Base-by-base conservation (phyloP, 2,329 filamentous ascomycete species). In the Hymenoscyphus fructigenus region DNA sequence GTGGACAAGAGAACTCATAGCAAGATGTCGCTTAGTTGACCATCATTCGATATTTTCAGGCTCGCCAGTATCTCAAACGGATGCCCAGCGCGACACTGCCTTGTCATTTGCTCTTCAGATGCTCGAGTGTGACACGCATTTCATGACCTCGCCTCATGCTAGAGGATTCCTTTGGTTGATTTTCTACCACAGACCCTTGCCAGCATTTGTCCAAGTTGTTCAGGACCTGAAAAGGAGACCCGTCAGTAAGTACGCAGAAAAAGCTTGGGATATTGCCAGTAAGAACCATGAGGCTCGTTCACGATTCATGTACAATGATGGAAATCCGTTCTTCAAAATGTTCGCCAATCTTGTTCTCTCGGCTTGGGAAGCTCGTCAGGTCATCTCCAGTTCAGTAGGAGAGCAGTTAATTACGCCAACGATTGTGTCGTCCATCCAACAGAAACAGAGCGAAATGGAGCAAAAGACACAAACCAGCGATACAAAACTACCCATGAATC, bases 61-160 rank as follows among this genome's bases (percentile, higher is more conserved):
- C 60, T 66, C 58, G 58, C 61, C 67, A n/a, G 36, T 65, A 63
- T 59, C 50, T 57, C 72, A 71, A 61, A 70, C 72, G 15, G 72
- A 74, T 1, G 65, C 66, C 9, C 69, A 71, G 65, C 65, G 69
- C 75, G 62, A 75, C 74, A 23, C 68, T 68, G 58, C 78, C 73
- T 63, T 78, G 75, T 68, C 65, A 2, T n/a, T 70, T 60, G 70
- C 71, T 6, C 59, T 73, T 28, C 56, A 38, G 12, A 70, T 71
- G 59, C 67, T 71, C 68, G 74, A 72, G 70, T 79, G 69, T 71
- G 78, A 78, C 62, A 74, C 73, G 12, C 71, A 75, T n/a, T 62
- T 75, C 60, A 68, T 69, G 61, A 67, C 68, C 20, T 74, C 75
- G 29, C 67, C 69, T 12, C 70, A 72, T 5, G 70, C 70, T 14